Conservation (phyloP, 805 yeast species). For the Kregervanrija fluxuum region DNA sequence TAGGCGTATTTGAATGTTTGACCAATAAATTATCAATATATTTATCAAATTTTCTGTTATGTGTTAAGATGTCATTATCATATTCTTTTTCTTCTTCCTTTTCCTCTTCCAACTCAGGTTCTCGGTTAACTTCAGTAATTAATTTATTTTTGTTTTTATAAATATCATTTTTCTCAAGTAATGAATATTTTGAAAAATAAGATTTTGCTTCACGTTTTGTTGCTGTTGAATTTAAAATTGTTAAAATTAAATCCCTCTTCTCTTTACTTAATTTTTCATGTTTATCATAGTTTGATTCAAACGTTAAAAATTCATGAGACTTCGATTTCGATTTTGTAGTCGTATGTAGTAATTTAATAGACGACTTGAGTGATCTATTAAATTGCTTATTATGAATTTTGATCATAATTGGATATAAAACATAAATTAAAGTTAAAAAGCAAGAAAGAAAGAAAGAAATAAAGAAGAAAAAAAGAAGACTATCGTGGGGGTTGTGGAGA, state of each 20-base stretch:
- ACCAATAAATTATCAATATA: conserved; percentile 24
- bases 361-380: background rate
- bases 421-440: too few species aligned
- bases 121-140: conserved; percentile 3
- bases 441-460: too few species aligned
- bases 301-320: conserved; percentile 1
- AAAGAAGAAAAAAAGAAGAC: too few species aligned
- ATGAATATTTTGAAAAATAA: conserved; percentile 65
- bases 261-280: conserved; percentile 33
- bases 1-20: conserved; percentile 11
- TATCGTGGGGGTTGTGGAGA: too few species aligned
- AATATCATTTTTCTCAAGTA: conserved; percentile 29
- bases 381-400: background rate
- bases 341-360: too few species aligned
- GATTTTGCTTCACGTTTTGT: conserved; percentile 88
- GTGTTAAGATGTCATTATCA: conserved; percentile 8
- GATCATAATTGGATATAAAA: too few species aligned
- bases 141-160: conserved; percentile 18
- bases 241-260: conserved; percentile 65
- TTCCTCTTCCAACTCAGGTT: too few species aligned
- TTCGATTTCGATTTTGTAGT: too few species aligned
- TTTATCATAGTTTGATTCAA: conserved; percentile 21
- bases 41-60: conserved; percentile 29
- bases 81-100: background rate
- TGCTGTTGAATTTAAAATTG: conserved; percentile 83